A percentile compares a stretch with the other conserved stretches of the same genome.
Evolutionary conservation across 768 basidiomycete genomes (phyloP).

Genomic region (Boletus tomentosulus): DNA sequence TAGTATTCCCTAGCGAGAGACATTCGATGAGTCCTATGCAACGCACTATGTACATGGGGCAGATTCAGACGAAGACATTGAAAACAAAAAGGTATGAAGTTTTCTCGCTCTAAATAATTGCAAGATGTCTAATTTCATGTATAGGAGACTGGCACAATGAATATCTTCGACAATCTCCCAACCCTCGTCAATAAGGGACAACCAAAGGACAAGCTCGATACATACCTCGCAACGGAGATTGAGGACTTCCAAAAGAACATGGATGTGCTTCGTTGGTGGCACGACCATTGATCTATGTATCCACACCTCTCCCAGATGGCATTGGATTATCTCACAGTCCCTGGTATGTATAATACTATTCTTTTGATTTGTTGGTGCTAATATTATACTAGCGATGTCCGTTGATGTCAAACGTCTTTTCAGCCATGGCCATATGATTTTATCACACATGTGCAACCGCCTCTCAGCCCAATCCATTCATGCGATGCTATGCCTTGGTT

Average conservation of each 20-base stretch:
- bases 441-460: conserved; percentile 25
- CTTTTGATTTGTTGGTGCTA: neutral
- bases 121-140: too few relatives aligned
- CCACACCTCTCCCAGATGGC: neutral
- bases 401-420: conserved; percentile 30
- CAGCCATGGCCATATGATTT: conserved; percentile 22
- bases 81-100: neutral
- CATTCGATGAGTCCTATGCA: neutral
- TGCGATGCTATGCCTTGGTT: neutral
- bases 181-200: neutral
- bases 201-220: neutral
- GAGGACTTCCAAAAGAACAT: neutral
- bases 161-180: neutral
- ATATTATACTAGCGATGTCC: conserved; percentile 25
- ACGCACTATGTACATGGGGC: neutral
- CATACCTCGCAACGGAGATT: neutral
- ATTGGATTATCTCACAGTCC: neutral
- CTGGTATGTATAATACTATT: neutral
- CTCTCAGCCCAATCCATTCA: conserved; percentile 23
- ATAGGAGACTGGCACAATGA: neutral
- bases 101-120: too few relatives aligned
- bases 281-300: neutral
- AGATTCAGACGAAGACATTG: neutral
- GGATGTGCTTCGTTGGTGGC: neutral
- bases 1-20: too few relatives aligned